These are phyloP conservation scores for Cladosporium cucumerinum DNA, from an alignment of 2,329 filamentous ascomycete genomes.

Conservation along the genomic window DNA sequence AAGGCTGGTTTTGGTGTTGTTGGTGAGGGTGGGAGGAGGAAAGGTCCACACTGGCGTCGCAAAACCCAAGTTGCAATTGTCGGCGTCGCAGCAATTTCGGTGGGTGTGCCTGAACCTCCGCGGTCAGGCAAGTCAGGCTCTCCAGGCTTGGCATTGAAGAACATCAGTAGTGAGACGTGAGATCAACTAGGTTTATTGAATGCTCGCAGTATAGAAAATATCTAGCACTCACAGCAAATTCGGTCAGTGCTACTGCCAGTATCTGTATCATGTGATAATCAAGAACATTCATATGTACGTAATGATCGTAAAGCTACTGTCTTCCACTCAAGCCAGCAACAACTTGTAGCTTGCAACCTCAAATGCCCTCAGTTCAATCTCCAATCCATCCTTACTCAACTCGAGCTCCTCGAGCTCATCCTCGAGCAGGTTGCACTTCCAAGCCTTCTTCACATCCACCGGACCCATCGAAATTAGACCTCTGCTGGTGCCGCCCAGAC, in stretches of 20 bases:
- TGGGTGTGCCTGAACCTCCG: constrained; percentile 1
- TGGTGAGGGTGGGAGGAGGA: constrained; percentile 6
- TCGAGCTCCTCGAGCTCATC: constrained; percentile 71
- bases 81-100: constrained; percentile 8
- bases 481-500: constrained; percentile 74
- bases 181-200: neutral
- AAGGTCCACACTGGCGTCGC: neutral
- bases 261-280: neutral
- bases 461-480: constrained; percentile 64
- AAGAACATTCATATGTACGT: constrained; percentile 4
- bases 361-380: constrained; percentile 39
- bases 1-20: constrained; percentile 23
- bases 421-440: constrained; percentile 83
- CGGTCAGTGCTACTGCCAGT: neutral
- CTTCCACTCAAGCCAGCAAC: constrained; percentile 25
- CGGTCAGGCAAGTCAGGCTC: neutral
- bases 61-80: constrained; percentile 2
- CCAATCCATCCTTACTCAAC: constrained; percentile 41
- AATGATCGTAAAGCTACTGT: constrained; percentile 2
- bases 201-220: neutral
- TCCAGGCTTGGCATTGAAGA: neutral
- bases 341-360: constrained; percentile 39
- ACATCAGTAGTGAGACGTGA: neutral
- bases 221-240: neutral
- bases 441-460: constrained; percentile 70